Evolutionary conservation across 352 stramenopile genomes (phyloP).

Genomic region (Pythium chondricola): DNA sequence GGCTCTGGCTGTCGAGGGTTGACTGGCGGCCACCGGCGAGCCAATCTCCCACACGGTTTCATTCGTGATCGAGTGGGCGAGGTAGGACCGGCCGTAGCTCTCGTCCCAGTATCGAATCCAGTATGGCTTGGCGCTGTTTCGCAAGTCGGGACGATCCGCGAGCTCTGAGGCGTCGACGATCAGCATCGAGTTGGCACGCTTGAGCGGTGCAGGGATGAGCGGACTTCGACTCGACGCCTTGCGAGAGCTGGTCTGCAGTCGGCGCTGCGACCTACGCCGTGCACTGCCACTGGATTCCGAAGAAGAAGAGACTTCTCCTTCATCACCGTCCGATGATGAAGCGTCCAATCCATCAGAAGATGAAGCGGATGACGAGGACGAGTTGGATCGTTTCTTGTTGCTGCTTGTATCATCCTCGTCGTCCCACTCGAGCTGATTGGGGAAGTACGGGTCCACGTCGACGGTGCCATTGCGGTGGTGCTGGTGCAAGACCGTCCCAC

Average conservation of each 20-base stretch:
- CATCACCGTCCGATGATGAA: conserved; percentile 18
- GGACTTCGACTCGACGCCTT: conserved; percentile 7
- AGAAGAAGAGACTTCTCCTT: conserved; percentile 17
- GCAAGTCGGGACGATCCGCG: conserved; percentile 2
- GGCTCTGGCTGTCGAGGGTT: too few relatives aligned
- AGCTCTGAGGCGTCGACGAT: conserved; percentile 16
- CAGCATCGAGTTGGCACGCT: conserved; percentile 14
- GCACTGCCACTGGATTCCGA: conserved; percentile 14
- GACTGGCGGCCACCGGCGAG: too few relatives aligned
- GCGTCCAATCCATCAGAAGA: too few relatives aligned
- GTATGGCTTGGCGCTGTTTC: conserved; percentile 1
- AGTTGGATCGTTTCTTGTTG: conserved; percentile 4
- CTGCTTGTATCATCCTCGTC: conserved; percentile 21
- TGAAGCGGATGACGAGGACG: conserved; percentile 7
- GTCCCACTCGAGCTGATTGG: conserved; percentile 65
- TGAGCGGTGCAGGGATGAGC: conserved; percentile 7
- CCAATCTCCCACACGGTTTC: conserved; percentile 70
- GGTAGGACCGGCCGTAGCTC: conserved; percentile 37
- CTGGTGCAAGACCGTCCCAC: conserved; percentile 35
- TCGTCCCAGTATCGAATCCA: conserved; percentile 70
- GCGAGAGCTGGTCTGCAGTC: neutral
- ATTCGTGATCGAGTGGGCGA: conserved; percentile 61
- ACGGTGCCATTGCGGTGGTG: conserved; percentile 52
- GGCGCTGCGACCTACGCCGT: neutral
- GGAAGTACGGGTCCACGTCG: conserved; percentile 57